Percentiles rank a stretch among this genome's conserved stretches.
Evolutionary conservation across 495 filamentous ascomycete genomes (phyloP).

Genomic region (Wilcoxina mikolae): DNA sequence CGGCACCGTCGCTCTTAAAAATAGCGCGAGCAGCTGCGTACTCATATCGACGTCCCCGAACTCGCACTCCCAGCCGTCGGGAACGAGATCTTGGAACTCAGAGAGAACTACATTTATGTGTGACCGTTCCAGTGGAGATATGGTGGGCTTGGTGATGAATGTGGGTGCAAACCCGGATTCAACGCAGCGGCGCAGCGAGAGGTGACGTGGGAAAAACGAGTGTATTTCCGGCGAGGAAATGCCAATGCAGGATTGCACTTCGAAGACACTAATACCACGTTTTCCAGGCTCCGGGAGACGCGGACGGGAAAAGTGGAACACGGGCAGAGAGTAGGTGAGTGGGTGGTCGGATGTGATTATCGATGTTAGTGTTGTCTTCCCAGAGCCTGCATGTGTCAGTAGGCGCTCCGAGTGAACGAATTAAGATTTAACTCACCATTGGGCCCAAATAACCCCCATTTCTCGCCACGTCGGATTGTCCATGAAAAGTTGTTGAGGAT

Average conservation of each 20-base stretch:
- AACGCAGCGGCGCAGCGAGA: slow-evolving; percentile 59
- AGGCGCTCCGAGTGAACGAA: too few relatives aligned
- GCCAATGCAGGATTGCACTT: slow-evolving; percentile 77
- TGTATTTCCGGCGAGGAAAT: slow-evolving; percentile 91
- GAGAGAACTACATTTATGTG: slow-evolving; percentile 2
- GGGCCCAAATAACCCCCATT: slow-evolving; percentile 83
- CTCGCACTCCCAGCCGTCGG: slow-evolving; percentile 35
- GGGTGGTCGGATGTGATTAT: slow-evolving; percentile 92
- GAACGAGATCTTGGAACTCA: slow-evolving; percentile 14
- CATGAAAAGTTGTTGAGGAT: slow-evolving; percentile 77
- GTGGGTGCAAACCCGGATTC: slow-evolving; percentile 85
- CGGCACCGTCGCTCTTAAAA: slow-evolving; percentile 70
- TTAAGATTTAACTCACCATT: slow-evolving; percentile 59
- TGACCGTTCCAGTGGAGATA: slow-evolving; percentile 37
- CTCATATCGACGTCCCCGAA: slow-evolving; percentile 66
- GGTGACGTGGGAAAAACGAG: slow-evolving; percentile 68
- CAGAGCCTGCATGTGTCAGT: slow-evolving; percentile 36
- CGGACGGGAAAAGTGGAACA: slow-evolving; percentile 61
- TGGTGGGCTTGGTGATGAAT: slow-evolving; percentile 50
- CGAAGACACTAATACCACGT: slow-evolving; percentile 73
- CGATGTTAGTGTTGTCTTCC: slow-evolving; percentile 85
- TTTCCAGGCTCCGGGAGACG: slow-evolving; percentile 58
- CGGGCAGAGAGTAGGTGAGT: slow-evolving; percentile 76
- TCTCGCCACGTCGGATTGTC: slow-evolving; percentile 65
- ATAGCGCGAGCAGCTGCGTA: slow-evolving; percentile 69